Base-by-base conservation (phyloP, 768 basidiomycete species). In the Leccinum subgranulosum region DNA sequence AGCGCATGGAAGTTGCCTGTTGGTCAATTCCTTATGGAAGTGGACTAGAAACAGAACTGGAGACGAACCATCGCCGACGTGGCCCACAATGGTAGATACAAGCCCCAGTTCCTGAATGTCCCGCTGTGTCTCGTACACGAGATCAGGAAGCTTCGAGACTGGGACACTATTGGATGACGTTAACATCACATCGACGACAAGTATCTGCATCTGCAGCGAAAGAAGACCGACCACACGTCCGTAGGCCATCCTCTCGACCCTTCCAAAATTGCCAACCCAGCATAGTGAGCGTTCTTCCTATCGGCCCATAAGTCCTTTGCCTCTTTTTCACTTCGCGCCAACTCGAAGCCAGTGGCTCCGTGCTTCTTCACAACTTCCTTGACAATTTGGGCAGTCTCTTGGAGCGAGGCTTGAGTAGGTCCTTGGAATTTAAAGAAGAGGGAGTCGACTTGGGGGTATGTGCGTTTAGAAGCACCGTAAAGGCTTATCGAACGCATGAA, bases 401-500 rank as follows among this genome's bases (percentile, higher is more conserved):
- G 68, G n/a, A 92, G 73, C 3, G 85, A 79, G 2, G 78, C 73
- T 1, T 76, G 74, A 1, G 85, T 81, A 9, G 85, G 80, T 11
- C 90, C 90, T 64, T 92, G 90, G 69, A 96, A 85, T 70, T 94
- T 92, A 81, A 96, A 89, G 75, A 93, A 92, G 11, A 96, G 77
- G 21, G 81, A 84, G 67, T 92, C 90, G 27, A 74, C 76, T 53
- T 81, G 83, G 1, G 81, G 81, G 73, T 85, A 92, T 58, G 79
- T 79, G 41, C 76, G 79, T 36, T 69, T 69, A 28, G 81, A 85
- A 60, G 74, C 77, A 63, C 83, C 83, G 55, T 75, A 81, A 46
- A 75, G 73, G 70, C 88, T 86, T 39, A 80, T 78, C 6, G 86
- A 81, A 33, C 75, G 71, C 81, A 92, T 87, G 70, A 86, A 84